Evolutionary conservation across 2,329 filamentous ascomycete genomes (phyloP), one percentile per base, ranked within the genome.

Genomic region (Penicillium sp.): DNA sequence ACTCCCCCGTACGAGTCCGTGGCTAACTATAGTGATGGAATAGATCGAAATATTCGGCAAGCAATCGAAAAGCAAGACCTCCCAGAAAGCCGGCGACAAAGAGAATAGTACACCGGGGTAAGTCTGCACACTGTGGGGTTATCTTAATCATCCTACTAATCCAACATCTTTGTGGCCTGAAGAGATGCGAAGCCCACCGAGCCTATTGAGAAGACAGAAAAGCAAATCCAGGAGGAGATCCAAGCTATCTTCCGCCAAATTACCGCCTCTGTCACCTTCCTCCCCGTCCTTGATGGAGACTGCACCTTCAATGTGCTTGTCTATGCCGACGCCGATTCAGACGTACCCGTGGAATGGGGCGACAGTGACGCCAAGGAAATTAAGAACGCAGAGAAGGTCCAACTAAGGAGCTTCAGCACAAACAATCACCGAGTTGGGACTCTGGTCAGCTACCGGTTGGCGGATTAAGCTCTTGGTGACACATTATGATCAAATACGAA

Each of bases 271-370:
- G 93, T 98, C 48, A 97, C 93, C 0, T 98, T 98, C 68, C 75
- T 98, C 12, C 93, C 93, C 0, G 90, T 97, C 73, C 80, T 98
- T 6, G 83, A 88, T 54, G 90, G 90, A 35, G 87, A 95, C 69
- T 98, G 91, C 76, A 97, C 93, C 10, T 98, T 98, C 77, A 98
- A 98, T 65, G 91, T 98, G 42, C 79, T 98, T 35, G 93, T 98
- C 3, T 98, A 98, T 67, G 93, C 93, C 45, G 91, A 98, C 67
- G 90, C 90, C 17, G 90, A 97, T 70, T 93, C 87, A 51, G 91
- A 97, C 42, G 93, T 98, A 13, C 93, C 93, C 4, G 84, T 98
- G 51, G 93, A 98, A 69, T 98, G 93, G 93, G 93, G 93, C 41
- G 93, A 98, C 72, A 95, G 88, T 60, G 93, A 97, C 69, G 90